A percentile compares a stretch with the other conserved stretches of the same genome.
These are phyloP conservation scores for Chaetomium sp. DNA, from an alignment of 2,329 filamentous ascomycete species.

Conservation along the genomic window DNA sequence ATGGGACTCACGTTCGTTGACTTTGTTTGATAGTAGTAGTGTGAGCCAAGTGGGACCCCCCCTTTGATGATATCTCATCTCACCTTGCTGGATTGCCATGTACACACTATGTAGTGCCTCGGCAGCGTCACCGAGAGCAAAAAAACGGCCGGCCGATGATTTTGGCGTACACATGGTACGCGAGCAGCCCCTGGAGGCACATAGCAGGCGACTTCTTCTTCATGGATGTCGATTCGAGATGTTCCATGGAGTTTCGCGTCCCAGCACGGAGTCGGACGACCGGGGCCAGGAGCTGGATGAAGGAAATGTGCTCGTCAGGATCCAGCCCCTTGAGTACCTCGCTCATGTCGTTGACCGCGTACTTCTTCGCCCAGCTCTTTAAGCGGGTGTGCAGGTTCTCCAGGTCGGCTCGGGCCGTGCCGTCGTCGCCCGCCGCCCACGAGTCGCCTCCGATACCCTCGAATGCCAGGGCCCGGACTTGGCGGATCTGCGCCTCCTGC, in stretches of 20 bases:
- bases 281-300: not conserved
- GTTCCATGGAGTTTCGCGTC: not conserved
- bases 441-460: constrained; percentile 4
- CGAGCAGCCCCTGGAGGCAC: constrained; percentile 5
- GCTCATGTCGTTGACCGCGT: constrained; percentile 1
- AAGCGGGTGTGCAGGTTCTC: constrained; percentile 6
- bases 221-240: constrained; percentile 1
- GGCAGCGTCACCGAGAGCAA: not conserved
- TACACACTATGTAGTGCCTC: not conserved
- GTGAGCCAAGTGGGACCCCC: too few relatives aligned
- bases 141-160: constrained; percentile 8
- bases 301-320: not conserved
- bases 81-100: not conserved
- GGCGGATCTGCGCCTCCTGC: constrained; percentile 7
- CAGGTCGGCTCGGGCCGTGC: constrained; percentile 5
- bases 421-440: constrained; percentile 7
- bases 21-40: not conserved
- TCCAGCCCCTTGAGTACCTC: not conserved
- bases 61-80: not conserved
- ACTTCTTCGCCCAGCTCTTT: constrained; percentile 8
- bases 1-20: constrained; percentile 3
- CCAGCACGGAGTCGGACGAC: not conserved
- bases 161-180: constrained; percentile 1
- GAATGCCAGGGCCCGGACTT: constrained; percentile 6
- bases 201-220: constrained; percentile 5